These are phyloP conservation scores for Poronia punctata DNA, from an alignment of 495 filamentous ascomycete species.

Conservation along the genomic window DNA sequence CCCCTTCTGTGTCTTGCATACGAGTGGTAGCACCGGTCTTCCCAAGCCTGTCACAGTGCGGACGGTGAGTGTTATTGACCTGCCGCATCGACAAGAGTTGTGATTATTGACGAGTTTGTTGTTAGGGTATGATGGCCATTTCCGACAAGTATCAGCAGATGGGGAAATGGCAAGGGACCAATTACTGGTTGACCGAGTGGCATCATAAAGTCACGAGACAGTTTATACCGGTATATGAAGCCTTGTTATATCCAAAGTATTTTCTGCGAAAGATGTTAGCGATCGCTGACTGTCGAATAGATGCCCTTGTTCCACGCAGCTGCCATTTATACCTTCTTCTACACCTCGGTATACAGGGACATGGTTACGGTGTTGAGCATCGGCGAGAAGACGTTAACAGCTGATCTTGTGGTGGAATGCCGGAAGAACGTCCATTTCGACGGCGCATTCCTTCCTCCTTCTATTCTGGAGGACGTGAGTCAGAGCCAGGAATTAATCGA, in stretches of 20 bases:
- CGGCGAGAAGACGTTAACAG: conserved; percentile 23
- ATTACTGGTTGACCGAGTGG: conserved; percentile 10
- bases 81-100: too few species aligned
- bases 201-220: neutral
- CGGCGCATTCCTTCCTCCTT: conserved; percentile 23
- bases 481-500: conserved; percentile 15
- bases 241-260: too few species aligned
- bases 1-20: conserved; percentile 42
- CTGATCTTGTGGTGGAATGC: conserved; percentile 20
- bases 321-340: conserved; percentile 17
- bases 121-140: conserved; percentile 20
- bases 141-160: conserved; percentile 25
- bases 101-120: too few species aligned
- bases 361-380: conserved; percentile 17
- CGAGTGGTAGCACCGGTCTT: conserved; percentile 47
- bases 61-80: too few species aligned
- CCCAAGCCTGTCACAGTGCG: conserved; percentile 48
- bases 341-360: conserved; percentile 23
- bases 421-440: conserved; percentile 23
- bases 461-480: conserved; percentile 30
- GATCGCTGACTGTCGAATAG: neutral
- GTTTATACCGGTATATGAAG: conserved; percentile 7
- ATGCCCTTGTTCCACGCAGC: conserved; percentile 19
- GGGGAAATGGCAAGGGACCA: conserved; percentile 14
- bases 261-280: conserved; percentile 1